Base-by-base conservation (phyloP, 192 early-diverging fungal genomes). In the Pecoramyces ruminantium region DNA sequence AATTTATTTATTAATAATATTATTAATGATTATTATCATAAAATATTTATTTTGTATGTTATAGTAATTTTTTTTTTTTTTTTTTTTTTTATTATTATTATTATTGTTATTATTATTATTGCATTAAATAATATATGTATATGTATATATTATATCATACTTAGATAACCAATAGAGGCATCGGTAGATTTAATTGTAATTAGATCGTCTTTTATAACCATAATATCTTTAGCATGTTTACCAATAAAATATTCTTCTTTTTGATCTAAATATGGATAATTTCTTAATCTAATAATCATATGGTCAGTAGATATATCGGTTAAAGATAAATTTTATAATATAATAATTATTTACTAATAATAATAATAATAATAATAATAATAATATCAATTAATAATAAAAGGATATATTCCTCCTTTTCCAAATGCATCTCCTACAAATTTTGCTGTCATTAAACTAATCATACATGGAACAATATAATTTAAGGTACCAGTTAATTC, bases 401-500 rank as follows among this genome's bases (percentile, higher is more conserved):
- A 51, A 51, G 42, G 42, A 51, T 51, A 51, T 51, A 51, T 51
- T 51, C 93, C 93, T 29, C 92, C 93, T 78, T 87, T 87, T 38
- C 89, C 88, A 79, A 95, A 90, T 77, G 87, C 86, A 80, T 95
- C 94, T 34, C 91, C 93, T 8, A 94, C 90, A 39, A 92, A 86
- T 51, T 92, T 90, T 17, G 95, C 40, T 21, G 93, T 13, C 88
- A 89, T 89, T 27, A 94, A 83, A 34, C 82, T 83, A 29, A 94
- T 86, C 95, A 95, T 96, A 30, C 93, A 95, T 3, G 97, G 97
- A 38, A 97, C 82, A 38, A 98, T 94, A 83, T 99, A 98, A 78
- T 94, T 96, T 40, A 99, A 87, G 2, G 95, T 94, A 12, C 96
- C 98, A 16, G 97, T 99, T 77, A 99, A 88, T 85, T 99, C 98